Conservation (phyloP, 176 grass and related monocot genomes). For the Oryza glaberrima region DNA sequence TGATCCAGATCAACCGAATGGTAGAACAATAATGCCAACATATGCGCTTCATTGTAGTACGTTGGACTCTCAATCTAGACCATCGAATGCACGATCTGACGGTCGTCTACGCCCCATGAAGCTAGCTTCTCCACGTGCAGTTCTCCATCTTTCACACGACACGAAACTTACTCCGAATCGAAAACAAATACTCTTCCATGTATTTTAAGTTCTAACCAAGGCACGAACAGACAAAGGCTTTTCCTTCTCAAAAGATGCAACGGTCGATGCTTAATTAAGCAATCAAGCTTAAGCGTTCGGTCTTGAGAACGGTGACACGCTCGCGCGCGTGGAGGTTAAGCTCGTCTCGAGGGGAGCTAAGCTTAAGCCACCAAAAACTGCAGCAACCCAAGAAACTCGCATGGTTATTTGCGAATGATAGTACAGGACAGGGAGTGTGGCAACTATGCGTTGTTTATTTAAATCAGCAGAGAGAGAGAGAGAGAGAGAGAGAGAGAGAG, state of each 20-base stretch:
- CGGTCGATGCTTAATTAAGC: conserved; percentile 42
- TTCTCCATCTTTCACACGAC: not conserved
- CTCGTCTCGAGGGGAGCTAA: conserved; percentile 40
- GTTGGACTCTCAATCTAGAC: not conserved
- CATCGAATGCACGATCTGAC: conserved; percentile 21
- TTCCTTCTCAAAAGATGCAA: conserved; percentile 57
- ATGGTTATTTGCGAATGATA: conserved; percentile 24
- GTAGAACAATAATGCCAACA: not conserved
- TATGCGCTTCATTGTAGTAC: not conserved
- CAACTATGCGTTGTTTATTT: conserved; percentile 44
- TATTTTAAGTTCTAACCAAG: conserved; percentile 24
- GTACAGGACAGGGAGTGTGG: conserved; percentile 22
- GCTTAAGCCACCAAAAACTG: conserved; percentile 5
- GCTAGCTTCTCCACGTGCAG: conserved; percentile 7
- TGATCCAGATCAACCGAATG: not conserved
- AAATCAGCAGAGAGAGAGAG: not conserved
- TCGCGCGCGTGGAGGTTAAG: conserved; percentile 40
- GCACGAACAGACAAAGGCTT: conserved; percentile 45
- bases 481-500: too few relatives aligned
- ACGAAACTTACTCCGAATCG: not conserved
- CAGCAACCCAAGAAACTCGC: conserved; percentile 32
- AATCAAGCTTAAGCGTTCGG: conserved; percentile 37
- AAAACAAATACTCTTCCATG: not conserved
- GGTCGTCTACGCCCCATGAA: not conserved
- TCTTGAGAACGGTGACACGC: conserved; percentile 39